These are phyloP conservation scores for Ceratocystiopsis sp. DNA, from an alignment of 2,329 filamentous ascomycete genomes.

Conservation along the genomic window DNA sequence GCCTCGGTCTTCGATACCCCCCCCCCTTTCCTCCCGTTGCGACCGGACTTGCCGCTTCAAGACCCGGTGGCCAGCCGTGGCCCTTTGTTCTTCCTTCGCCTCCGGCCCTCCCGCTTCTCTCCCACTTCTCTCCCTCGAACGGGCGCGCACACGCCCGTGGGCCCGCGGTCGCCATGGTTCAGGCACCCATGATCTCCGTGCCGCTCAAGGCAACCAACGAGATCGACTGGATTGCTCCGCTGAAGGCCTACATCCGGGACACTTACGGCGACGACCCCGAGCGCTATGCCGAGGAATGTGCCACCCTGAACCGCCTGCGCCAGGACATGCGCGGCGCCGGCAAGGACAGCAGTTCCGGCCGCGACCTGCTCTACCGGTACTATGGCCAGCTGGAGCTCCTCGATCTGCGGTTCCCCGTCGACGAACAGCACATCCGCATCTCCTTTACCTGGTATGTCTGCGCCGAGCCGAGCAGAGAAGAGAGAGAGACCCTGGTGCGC, in stretches of 20 bases:
- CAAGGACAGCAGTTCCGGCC: slow-evolving; percentile 84
- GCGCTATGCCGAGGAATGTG: slow-evolving; percentile 87
- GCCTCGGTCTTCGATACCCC: too few relatives aligned
- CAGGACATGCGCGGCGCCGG: slow-evolving; percentile 98
- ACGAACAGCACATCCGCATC: slow-evolving; percentile 98
- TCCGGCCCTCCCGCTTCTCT: too few relatives aligned
- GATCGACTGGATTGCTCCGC: slow-evolving; percentile 88
- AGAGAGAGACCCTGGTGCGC: background rate
- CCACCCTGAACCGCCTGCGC: slow-evolving; percentile 78
- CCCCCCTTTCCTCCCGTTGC: too few relatives aligned
- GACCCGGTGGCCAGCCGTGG: too few relatives aligned
- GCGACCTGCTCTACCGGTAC: slow-evolving; percentile 90
- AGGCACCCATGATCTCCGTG: slow-evolving; percentile 88
- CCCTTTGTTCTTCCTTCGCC: too few relatives aligned
- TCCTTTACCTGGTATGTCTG: slow-evolving; percentile 72
- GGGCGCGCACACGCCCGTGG: too few relatives aligned
- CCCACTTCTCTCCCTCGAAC: too few relatives aligned
- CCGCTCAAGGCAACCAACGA: slow-evolving; percentile 90
- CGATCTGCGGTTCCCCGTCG: slow-evolving; percentile 87
- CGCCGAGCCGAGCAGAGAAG: too few relatives aligned
- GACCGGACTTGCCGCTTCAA: too few relatives aligned
- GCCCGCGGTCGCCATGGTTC: slow-evolving; percentile 38
- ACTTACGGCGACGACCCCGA: slow-evolving; percentile 96
- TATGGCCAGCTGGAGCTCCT: slow-evolving; percentile 93
- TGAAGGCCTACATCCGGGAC: slow-evolving; percentile 84